Conservation (phyloP, 352 stramenopile species). For the Phytophthora agathidicida region DNA sequence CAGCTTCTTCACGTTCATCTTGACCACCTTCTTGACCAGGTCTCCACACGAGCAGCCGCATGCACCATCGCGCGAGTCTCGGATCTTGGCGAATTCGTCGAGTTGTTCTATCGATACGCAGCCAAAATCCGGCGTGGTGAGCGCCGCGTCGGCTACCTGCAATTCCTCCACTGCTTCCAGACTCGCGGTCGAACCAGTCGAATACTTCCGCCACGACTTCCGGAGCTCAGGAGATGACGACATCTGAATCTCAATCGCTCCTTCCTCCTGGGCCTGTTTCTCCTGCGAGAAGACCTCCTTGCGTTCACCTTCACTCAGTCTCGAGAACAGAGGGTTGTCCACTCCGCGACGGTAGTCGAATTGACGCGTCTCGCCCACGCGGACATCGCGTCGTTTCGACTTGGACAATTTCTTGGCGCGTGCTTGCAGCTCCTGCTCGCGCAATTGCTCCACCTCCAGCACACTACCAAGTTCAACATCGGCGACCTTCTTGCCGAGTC, state of each 20-base stretch:
- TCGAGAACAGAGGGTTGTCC: slow-evolving; percentile 80
- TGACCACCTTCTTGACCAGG: slow-evolving; percentile 80
- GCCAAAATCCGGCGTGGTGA: slow-evolving; percentile 67
- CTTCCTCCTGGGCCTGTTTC: slow-evolving; percentile 27
- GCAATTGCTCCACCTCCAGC: slow-evolving; percentile 63
- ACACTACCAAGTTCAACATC: slow-evolving; percentile 80
- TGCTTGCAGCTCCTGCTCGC: slow-evolving; percentile 54
- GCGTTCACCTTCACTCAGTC: slow-evolving; percentile 71
- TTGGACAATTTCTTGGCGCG: slow-evolving; percentile 71
- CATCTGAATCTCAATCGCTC: slow-evolving; percentile 34
- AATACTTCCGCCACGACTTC: slow-evolving; percentile 42
- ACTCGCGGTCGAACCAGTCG: slow-evolving; percentile 29
- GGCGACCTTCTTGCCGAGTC: slow-evolving; percentile 60
- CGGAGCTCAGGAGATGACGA: slow-evolving; percentile 28
- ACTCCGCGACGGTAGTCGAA: slow-evolving; percentile 81
- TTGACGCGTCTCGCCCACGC: slow-evolving; percentile 75
- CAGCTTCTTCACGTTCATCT: slow-evolving; percentile 88
- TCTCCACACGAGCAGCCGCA: slow-evolving; percentile 87
- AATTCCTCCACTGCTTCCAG: slow-evolving; percentile 22
- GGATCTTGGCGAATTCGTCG: slow-evolving; percentile 84
- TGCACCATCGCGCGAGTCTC: slow-evolving; percentile 72
- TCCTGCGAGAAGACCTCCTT: slow-evolving; percentile 69
- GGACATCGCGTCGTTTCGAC: slow-evolving; percentile 56
- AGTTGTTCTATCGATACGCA: slow-evolving; percentile 84
- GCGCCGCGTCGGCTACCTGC: slow-evolving; percentile 24